Evolutionary conservation across 805 yeast species (phyloP), one percentile per base, ranked within the genome.

Genomic region (Monosporozyma siamensis): DNA sequence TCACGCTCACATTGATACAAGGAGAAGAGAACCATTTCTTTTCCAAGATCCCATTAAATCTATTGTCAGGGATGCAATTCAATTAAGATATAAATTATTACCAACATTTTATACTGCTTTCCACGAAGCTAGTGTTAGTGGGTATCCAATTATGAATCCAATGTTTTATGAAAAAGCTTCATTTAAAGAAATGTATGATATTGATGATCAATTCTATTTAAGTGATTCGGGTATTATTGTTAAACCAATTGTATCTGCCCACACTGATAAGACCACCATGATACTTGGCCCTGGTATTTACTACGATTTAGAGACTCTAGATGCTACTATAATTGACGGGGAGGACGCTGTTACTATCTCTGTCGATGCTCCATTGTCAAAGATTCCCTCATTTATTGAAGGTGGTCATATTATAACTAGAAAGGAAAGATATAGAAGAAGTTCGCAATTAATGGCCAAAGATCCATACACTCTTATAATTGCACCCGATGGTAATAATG

Each of bases 1-100:
- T 0, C 99, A 92, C 65, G 97, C 97, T 0, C 97, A 92, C 65
- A 83, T 90, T 41, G 98, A 92, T 61, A 71, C 96, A 1, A 72
- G 82, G 55, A 78, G 97, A 64, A 75, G 96, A 48, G 98, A 92
- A 60, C 98, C 98, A 1, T 90, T 87, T 80, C 60, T 90, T 37
- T 70, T 82, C 2, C 83, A 84, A 7, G 94, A 81, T 24, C 89
- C 90, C 2, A 77, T 77, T 50, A 76, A 81, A 6, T 64, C 75
- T 0, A 58, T 73, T 18, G 80, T 89, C 44, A 72, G 82, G 46
- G 80, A 83, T 37, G 81, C 95, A 0, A 71, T 92, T 7, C 69
- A 66, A 42, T 67, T 85, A 50, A 72, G 99, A 46, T 92, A 92
- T 62, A 63, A 72, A 15, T 65, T 92, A 40, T 66, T 90, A 39